Percentiles rank a stretch among this genome's conserved stretches.
These are phyloP conservation scores for Populus hybrid DNA, from an alignment of 441 rosid species.

Conservation along the genomic window DNA sequence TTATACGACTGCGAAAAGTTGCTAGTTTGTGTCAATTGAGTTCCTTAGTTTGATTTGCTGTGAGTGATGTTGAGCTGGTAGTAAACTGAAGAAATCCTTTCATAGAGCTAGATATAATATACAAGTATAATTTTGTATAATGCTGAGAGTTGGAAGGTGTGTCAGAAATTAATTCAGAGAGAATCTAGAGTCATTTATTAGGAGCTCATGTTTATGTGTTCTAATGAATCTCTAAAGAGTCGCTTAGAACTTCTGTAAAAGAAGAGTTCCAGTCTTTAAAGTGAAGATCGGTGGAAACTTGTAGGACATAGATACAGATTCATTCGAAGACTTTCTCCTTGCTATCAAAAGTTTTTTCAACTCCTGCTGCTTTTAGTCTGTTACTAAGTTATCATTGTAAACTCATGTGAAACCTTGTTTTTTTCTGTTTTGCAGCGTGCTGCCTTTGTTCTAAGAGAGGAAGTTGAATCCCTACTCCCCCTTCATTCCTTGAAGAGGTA, in stretches of 20 bases:
- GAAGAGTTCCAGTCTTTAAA: not conserved
- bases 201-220: not conserved
- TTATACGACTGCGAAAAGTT: not conserved
- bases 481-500: constrained; percentile 8
- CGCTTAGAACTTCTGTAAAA: not conserved
- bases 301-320: not conserved
- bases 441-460: constrained; percentile 12
- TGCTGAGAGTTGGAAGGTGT: not conserved
- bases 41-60: constrained; percentile 3
- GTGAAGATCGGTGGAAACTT: not conserved
- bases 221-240: not conserved
- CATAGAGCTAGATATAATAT: not conserved
- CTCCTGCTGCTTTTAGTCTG: not conserved
- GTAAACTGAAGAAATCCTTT: not conserved
- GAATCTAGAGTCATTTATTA: not conserved
- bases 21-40: not conserved
- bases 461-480: constrained; percentile 11
- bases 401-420: not conserved
- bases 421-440: constrained; percentile 20
- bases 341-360: not conserved
- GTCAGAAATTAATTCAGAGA: not conserved
- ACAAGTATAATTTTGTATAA: not conserved
- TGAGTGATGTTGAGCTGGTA: not conserved
- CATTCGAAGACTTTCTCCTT: not conserved
- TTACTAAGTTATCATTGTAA: not conserved